Percentiles rank a stretch among this genome's conserved stretches.
phyloP scores from a whole-genome alignment of 1,284 basidiomycete genomes.

The Amylostereum areolatum region DNA sequence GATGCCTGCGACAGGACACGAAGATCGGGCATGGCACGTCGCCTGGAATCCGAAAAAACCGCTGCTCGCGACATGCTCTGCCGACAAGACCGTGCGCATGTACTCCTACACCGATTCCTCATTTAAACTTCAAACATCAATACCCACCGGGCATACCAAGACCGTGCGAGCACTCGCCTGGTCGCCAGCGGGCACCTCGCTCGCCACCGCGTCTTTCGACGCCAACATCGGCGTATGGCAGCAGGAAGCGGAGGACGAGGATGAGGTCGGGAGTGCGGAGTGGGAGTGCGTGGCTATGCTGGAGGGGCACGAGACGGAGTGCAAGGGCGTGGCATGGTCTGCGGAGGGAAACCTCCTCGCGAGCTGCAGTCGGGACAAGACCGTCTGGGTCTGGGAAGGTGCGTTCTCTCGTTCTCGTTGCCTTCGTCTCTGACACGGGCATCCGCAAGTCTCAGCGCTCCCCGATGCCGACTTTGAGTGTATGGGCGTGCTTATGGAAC shows the following conservation, averaged over 20 bases:
- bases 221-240: constrained; percentile 93
- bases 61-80: constrained; percentile 88
- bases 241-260: constrained; percentile 45
- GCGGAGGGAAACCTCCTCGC: constrained; percentile 78
- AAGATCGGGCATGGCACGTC: constrained; percentile 84
- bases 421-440: constrained; percentile 4
- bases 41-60: constrained; percentile 88
- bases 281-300: constrained; percentile 88
- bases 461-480: constrained; percentile 96
- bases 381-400: constrained; percentile 99
- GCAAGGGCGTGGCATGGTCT: constrained; percentile 92
- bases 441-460: constrained; percentile 48
- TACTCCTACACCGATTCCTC: constrained; percentile 58
- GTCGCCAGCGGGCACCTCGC: constrained; percentile 81
- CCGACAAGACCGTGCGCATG: constrained; percentile 88
- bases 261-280: constrained; percentile 38
- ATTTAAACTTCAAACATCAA: constrained; percentile 57
- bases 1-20: constrained; percentile 52
- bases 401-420: constrained; percentile 18
- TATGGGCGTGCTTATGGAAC: constrained; percentile 95
- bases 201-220: constrained; percentile 97
- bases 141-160: constrained; percentile 82
- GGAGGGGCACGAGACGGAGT: constrained; percentile 97
- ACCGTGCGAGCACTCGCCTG: constrained; percentile 90
- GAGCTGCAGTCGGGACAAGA: constrained; percentile 93